phyloP scores from a whole-genome alignment of 192 early-diverging fungal species.

The Coemansia sp. region DNA sequence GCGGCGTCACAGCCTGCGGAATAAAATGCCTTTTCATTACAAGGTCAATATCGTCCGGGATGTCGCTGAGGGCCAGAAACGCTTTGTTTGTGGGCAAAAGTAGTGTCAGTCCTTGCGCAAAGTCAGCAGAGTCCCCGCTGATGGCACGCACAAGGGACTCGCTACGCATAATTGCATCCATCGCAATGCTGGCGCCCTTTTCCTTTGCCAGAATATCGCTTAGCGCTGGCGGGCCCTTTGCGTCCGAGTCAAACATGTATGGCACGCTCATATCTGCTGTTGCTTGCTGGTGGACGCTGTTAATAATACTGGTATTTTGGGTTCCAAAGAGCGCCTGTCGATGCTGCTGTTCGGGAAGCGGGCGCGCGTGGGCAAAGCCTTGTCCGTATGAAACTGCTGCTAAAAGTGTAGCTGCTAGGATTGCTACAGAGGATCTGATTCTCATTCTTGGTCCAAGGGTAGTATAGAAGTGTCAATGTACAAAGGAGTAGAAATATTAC shows the following conservation, averaged over 20 bases:
- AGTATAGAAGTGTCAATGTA: neutral
- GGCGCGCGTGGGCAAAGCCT: slow-evolving; percentile 14
- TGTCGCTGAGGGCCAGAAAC: slow-evolving; percentile 24
- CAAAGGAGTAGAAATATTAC: neutral
- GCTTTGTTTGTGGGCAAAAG: slow-evolving; percentile 52
- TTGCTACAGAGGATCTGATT: slow-evolving; percentile 8
- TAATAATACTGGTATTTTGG: neutral
- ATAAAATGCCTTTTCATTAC: slow-evolving; percentile 49
- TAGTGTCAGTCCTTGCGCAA: slow-evolving; percentile 36
- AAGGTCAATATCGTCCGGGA: slow-evolving; percentile 38
- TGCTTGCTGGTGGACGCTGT: neutral
- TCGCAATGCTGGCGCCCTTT: slow-evolving; percentile 42
- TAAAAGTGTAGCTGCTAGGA: slow-evolving; percentile 15
- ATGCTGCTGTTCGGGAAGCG: slow-evolving; percentile 22
- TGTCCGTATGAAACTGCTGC: slow-evolving; percentile 11
- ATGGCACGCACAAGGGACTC: slow-evolving; percentile 47
- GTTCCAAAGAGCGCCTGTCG: slow-evolving; percentile 24
- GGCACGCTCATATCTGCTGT: slow-evolving; percentile 14
- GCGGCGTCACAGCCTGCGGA: slow-evolving; percentile 23
- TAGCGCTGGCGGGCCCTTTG: slow-evolving; percentile 29
- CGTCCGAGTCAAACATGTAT: slow-evolving; percentile 37
- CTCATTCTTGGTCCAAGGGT: slow-evolving; percentile 12
- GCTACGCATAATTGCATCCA: slow-evolving; percentile 46
- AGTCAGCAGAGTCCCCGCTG: slow-evolving; percentile 47
- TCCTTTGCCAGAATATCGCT: slow-evolving; percentile 43